Base-by-base conservation (phyloP, 805 yeast genomes). In the Vanderwaltozyma verrucispora region DNA sequence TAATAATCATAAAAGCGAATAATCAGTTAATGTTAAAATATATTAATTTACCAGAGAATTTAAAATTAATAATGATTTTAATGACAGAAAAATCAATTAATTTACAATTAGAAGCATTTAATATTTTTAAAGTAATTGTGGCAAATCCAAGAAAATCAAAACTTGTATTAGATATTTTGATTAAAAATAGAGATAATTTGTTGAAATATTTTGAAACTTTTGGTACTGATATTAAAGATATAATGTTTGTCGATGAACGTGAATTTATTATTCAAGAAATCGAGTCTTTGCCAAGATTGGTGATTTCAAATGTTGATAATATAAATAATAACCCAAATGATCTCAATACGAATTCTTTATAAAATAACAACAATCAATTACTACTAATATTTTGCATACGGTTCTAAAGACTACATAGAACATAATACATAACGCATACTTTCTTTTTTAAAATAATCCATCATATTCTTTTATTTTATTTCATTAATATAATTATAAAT, bases 91-190 rank as follows among this genome's bases (percentile, higher is more conserved):
- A 81, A 60, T 85, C 94, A 45, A 83, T 81, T 53, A 88, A 88
- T 58, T 71, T 92, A 41, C 96, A 88, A 56, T 61, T 75, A 38
- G 97, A 92, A 58, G 87, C 95, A 4, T 92, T 92, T 54, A 88
- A 92, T 47, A 80, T 89, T 28, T 89, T 92, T 65, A 92, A 89
- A 62, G 82, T 88, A 28, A 86, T 92, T 60, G 87, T 87, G n/a
- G 97, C 96, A 4, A 92, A 92, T 59, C 98, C 98, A 5, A 77
- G 80, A 45, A 88, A 88, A 57, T 69, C 86, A 2, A 86, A 80
- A 56, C 75, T 80, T 7, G 77, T 92, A 2, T 63, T 72, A 37
- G 96, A 89, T 58, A 82, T 89, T 16, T 66, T 92, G 46, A 74
- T 78, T 32, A 87, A 88, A 54, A 92, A 92, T 59, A 76, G 86